Evolutionary conservation across 176 grass and related monocot species (phyloP), one percentile per base, ranked within the genome.

Genomic region (Raddia distichophylla): DNA sequence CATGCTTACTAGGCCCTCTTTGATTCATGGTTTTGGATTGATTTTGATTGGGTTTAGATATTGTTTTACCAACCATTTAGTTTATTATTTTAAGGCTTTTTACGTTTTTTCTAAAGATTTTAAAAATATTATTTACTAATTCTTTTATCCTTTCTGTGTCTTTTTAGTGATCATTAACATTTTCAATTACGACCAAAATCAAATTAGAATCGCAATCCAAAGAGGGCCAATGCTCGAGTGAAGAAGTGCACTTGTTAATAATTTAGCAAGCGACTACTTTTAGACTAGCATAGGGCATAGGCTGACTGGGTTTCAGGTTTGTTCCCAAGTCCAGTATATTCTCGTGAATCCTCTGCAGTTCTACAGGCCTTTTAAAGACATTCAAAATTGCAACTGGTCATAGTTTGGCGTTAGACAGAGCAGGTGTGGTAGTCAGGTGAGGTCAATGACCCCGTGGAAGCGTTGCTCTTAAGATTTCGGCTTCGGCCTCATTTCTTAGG

Each of bases 401-500:
- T 7, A 18, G 46, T 37, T 32, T 78, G 32, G 61, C 6, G 56
- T 37, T 44, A 20, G 42, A 67, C 22, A 15, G 58, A 54, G 18
- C 32, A 10, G 11, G 58, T 14, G 74, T 8, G 48, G 49, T 58
- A 60, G 27, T 27, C 27, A 27, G 27, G 27, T 27, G 27, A 27
- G 74, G 37, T 37, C 64, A 70, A 16, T 47, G 35, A 20, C 55
- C 42, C 61, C 48, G 64, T 33, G 69, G 16, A 72, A 72, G 54
- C 75, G 71, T 34, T 35, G 55, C 10, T 59, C 12, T 74, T 50
- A 44, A 37, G 60, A 80, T 86, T 67, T 55, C 34, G 32, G 33
- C 55, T 27, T 64, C 65, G 59, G 27, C 53, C 67, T 27, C 11
- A 37, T 67, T 76, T 88, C 67, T 27, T 8, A 47, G 67, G 81